Evolutionary conservation across 805 yeast species (phyloP), one percentile per base, ranked within the genome.

Genomic region (Yarrowia sp.): DNA sequence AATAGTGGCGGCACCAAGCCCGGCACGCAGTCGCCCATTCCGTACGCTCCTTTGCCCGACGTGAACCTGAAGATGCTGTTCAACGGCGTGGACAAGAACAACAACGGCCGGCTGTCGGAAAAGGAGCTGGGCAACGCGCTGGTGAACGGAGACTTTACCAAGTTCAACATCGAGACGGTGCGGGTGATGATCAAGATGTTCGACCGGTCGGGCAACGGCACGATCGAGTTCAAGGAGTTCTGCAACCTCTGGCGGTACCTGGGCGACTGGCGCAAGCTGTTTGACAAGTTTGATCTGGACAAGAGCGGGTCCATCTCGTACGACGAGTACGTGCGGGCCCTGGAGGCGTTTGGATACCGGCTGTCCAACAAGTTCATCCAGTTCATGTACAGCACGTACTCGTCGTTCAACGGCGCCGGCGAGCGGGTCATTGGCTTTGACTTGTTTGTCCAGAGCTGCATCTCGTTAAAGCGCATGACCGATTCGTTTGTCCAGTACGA

Each of bases 401-500:
- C 85, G 38, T 79, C 67, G 42, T 49, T 67, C 31, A 68, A 68
- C 64, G 65, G 73, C 19, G 29, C 64, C 16, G 74, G 73, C 38
- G 68, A 64, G 41, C 71, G 69, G 19, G 71, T 69, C 41, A 75
- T 90, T 73, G 84, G 87, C 63, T 90, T 90, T 72, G 96, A 90
- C 71, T 80, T 84, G 71, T 90, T 90, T 73, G 90, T 90, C 24
- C 96, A 90, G 70, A 80, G 88, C 61, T 78, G 90, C 66, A 87
- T 89, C 16, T 87, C 89, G 80, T 77, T 90, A 66, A 80, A 89
- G 70, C 82, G 89, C 65, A 80, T 88, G 65, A 88, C 96, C 0
- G 91, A 87, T 69, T 78, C 86, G 13, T 90, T 90, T 77, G 87
- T 88, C 68, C 85, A 84, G 69, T 88, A 81, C 71, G 96, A 90